Evolutionary conservation across 345 rosid species (phyloP).

Genomic region (Sapria himalayana): DNA sequence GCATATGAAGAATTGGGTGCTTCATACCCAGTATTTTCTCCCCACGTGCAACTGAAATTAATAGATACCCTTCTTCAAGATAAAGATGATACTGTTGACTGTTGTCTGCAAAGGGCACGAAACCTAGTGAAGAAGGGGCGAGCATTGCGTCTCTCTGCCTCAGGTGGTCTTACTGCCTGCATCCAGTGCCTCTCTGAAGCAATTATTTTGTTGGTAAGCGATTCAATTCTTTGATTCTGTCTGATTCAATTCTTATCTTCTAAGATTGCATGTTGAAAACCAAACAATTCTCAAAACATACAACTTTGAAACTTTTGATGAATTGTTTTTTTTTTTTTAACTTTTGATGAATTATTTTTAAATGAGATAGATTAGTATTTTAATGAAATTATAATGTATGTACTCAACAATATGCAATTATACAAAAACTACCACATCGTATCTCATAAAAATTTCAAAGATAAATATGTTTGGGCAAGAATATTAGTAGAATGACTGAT

Average conservation of each 20-base stretch:
- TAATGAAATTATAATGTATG: too few species aligned
- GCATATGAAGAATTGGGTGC: constrained; percentile 36
- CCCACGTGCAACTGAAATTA: constrained; percentile 27
- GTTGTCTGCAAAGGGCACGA: constrained; percentile 26
- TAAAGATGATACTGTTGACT: constrained; percentile 17
- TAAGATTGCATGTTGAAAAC: too few species aligned
- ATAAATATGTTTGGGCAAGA: too few species aligned
- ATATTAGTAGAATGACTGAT: too few species aligned
- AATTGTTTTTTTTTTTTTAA: neutral
- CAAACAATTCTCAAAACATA: too few species aligned
- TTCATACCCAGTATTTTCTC: constrained; percentile 33
- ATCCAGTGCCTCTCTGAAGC: constrained; percentile 49
- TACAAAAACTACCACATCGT: too few species aligned
- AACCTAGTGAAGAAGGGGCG: constrained; percentile 46
- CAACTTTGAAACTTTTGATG: too few species aligned
- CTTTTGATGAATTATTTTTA: too few species aligned
- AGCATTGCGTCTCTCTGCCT: constrained; percentile 27
- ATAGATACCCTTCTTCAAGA: constrained; percentile 35
- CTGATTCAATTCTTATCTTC: too few species aligned
- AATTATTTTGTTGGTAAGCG: constrained; percentile 37
- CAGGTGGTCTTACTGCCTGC: constrained; percentile 28
- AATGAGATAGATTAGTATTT: too few species aligned
- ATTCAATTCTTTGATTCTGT: neutral
- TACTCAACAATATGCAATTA: too few species aligned
- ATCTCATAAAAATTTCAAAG: too few species aligned